Evolutionary conservation across 1,284 basidiomycete genomes (phyloP).

Genomic region (Ganoderma leucocontextum): DNA sequence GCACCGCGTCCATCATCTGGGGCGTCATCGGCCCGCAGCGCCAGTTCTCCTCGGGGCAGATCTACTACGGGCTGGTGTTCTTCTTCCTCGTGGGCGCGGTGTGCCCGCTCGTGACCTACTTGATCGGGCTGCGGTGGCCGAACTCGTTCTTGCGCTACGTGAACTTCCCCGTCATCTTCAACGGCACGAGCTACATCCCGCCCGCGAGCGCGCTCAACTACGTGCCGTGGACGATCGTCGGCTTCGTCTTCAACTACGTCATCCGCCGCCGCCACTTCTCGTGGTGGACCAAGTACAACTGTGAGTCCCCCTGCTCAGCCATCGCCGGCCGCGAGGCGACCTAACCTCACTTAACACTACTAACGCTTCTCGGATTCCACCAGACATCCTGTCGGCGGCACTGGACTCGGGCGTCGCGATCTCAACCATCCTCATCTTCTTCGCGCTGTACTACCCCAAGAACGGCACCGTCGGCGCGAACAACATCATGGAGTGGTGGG

Average conservation of each 20-base stretch:
- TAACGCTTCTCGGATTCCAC: not conserved
- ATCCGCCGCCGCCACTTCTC: conserved; percentile 50
- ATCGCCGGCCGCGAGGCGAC: no score
- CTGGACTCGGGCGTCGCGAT: conserved; percentile 57
- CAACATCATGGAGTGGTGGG: conserved; percentile 51
- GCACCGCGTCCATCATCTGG: conserved; percentile 44
- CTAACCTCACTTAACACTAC: no score
- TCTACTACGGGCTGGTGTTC: conserved; percentile 50
- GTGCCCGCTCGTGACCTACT: conserved; percentile 48
- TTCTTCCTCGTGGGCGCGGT: conserved; percentile 59
- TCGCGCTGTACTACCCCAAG: conserved; percentile 54
- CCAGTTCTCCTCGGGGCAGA: conserved; percentile 50
- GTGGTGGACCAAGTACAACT: conserved; percentile 61
- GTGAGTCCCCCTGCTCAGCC: conserved; percentile 37
- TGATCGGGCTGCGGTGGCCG: conserved; percentile 47
- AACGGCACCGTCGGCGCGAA: conserved; percentile 52
- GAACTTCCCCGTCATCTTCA: conserved; percentile 68
- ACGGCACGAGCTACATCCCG: conserved; percentile 47
- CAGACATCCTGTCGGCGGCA: conserved; percentile 59
- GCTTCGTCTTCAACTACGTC: conserved; percentile 55
- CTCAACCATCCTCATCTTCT: conserved; percentile 55
- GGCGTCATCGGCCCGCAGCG: conserved; percentile 51
- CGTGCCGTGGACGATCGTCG: conserved; percentile 49
- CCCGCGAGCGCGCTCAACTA: conserved; percentile 55
- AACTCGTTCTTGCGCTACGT: conserved; percentile 72